Base-by-base conservation (phyloP, 2,329 filamentous ascomycete genomes). In the Penicillium sumatraense region DNA sequence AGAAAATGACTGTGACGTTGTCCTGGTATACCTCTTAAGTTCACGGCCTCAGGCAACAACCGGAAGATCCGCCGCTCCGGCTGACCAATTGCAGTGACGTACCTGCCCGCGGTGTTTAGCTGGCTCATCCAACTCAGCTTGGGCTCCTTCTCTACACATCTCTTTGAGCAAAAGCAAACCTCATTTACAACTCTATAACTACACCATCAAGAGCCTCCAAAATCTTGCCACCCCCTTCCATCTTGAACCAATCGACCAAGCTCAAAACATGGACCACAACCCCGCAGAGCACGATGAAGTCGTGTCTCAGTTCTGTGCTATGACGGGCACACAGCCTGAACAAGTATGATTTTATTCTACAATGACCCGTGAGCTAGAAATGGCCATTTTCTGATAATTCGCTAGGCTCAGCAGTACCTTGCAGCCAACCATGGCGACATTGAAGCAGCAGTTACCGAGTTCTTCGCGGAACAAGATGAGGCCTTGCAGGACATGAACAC, bases 381-480 rank as follows among this genome's bases (percentile, higher is more conserved):
- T n/a, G n/a, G n/a, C n/a, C n/a, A n/a, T n/a, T 9, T 53, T 20
- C 9, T 24, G n/a, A n/a, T n/a, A n/a, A n/a, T 23, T 26, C 26
- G 10, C 1, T 59, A 92, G 89, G 89, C 89, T 44, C 80, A 80
- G 53, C 81, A 87, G 57, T 89, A 89, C 62, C 84, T 93, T 7
- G 78, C 80, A 20, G 81, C 82, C 31, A 86, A 83, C 66, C 76
- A 82, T 60, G 91, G 89, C 87, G 83, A 91, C 66, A 75, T 90
- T 40, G 79, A 83, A 61, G 76, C 80, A 9, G 88, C 88, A 14
- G 81, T 84, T 51, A 80, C 84, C 26, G 81, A 85, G 48, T 89
- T 82, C 75, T 90, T 85, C 68, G 73, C 75, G 29, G 75, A 78
- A 56, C 76, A 79, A 59, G 70, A 77, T 53, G 74, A 78, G 58